Evolutionary conservation across 75 land plant species (phyloP), one percentile per base, ranked within the genome.

Genomic region (Pinus taeda): DNA sequence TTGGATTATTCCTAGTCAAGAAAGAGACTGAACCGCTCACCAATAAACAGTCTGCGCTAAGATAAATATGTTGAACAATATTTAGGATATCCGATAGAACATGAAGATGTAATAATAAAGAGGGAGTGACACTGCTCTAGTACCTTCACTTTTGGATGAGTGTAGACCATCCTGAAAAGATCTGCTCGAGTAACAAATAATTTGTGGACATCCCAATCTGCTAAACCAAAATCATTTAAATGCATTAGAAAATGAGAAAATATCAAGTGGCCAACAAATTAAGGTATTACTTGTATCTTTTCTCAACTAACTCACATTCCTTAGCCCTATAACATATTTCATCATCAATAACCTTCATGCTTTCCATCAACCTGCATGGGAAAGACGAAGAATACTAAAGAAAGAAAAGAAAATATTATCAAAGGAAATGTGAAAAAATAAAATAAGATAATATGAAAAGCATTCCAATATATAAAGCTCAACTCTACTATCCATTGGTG

Each of bases 81-180:
- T 13, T 30, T 3, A 6, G 36, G 42, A 11, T 33, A 33, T 33
- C 1, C 2, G 33, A 33, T 49, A 65, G 39, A 65, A 42, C 69
- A 33, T 65, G 17, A 65, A 65, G 20, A 33, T 65, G 69, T 17
- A 36, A 5, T 4, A 24, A 30, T 15, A 65, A 30, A 65, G 36
- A 64, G 17, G 17, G 69, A 65, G 20, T 36, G 20, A 33, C 17
- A 36, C 39, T 65, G 33, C 20, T 65, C 33, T 20, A 57, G 6
- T 37, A 97, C 99, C 99, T 97, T 97, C 6, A 97, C 99, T 92
- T 94, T 94, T 55, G 93, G 81, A 87, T 97, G 99, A 24, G 90
- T 91, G 81, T 97, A 97, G 18, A 92, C 90, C 30, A 88, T 95
- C 60, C 98, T 79, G 80, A 80, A 79, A 60, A 97, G 88, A 76